Percentiles rank a stretch among this genome's conserved stretches.
These are phyloP conservation scores for Russula vinacea DNA, from an alignment of 768 basidiomycete genomes.

Conservation along the genomic window DNA sequence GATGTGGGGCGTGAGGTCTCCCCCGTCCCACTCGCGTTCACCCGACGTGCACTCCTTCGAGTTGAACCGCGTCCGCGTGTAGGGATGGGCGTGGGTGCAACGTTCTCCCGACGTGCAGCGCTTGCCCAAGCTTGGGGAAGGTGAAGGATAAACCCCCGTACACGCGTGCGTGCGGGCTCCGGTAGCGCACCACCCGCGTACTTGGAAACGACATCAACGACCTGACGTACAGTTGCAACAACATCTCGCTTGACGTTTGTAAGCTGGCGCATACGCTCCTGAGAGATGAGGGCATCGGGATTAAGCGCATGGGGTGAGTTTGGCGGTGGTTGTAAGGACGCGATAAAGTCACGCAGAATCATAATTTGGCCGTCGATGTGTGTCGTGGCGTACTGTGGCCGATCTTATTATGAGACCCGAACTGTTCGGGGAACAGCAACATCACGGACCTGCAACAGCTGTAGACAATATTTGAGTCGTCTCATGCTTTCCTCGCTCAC, in stretches of 20 bases:
- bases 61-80: slow-evolving; percentile 31
- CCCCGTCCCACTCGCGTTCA: slow-evolving; percentile 25
- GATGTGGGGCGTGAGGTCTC: slow-evolving; percentile 36
- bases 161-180: slow-evolving; percentile 72
- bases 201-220: slow-evolving; percentile 80
- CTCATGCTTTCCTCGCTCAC: slow-evolving; percentile 91
- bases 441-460: slow-evolving; percentile 75
- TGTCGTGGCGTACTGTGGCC: slow-evolving; percentile 69
- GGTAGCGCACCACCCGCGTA: slow-evolving; percentile 86
- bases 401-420: slow-evolving; percentile 9
- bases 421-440: not conserved
- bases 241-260: slow-evolving; percentile 74
- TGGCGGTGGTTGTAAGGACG: slow-evolving; percentile 54
- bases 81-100: slow-evolving; percentile 25
- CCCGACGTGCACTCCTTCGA: slow-evolving; percentile 25
- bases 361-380: slow-evolving; percentile 88
- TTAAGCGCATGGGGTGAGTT: slow-evolving; percentile 38
- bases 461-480: slow-evolving; percentile 76
- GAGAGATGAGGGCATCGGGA: slow-evolving; percentile 34
- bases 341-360: slow-evolving; percentile 79
- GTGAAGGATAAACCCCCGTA: slow-evolving; percentile 71
- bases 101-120: slow-evolving; percentile 35
- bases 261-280: slow-evolving; percentile 63
- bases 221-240: slow-evolving; percentile 84
- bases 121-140: slow-evolving; percentile 81